Base-by-base conservation (phyloP, 768 basidiomycete genomes). In the Rhodosporidiobolus sp. region DNA sequence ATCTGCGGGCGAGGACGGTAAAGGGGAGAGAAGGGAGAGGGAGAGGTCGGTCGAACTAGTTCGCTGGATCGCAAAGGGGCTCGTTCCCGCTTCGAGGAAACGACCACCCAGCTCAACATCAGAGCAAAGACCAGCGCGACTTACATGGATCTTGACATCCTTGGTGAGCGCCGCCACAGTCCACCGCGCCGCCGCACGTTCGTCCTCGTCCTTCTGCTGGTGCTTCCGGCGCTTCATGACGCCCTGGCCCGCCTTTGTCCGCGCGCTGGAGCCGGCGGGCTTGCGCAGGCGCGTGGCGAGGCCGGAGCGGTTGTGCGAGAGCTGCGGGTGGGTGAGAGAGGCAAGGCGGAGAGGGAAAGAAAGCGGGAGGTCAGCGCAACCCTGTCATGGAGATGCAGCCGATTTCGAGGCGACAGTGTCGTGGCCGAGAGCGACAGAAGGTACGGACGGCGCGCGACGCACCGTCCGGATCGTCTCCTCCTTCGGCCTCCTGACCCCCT, bases 1-100 rank as follows among this genome's bases (percentile, higher is more conserved):
- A 90, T 69, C 70, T 67, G 60, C 32, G 46, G 0, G 34, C 7
- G 26, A 1, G 26, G 10, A 12, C 8, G 22, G 50, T 5, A 17
- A 17, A 19, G 46, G 17, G n/a, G n/a, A n/a, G 46, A 17, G 38
- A 17, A 48, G 46, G 17, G 17, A 48, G 46, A 14, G 35, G 16
- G 16, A 26, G 24, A n/a, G n/a, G n/a, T n/a, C n/a, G n/a, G n/a
- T n/a, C n/a, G n/a, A n/a, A n/a, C n/a, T n/a, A n/a, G n/a, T n/a
- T n/a, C n/a, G n/a, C n/a, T n/a, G n/a, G n/a, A n/a, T n/a, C n/a
- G n/a, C n/a, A n/a, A n/a, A n/a, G n/a, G n/a, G n/a, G n/a, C n/a
- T n/a, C n/a, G n/a, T n/a, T n/a, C n/a, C n/a, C n/a, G n/a, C n/a
- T n/a, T n/a, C n/a, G n/a, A n/a, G n/a, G n/a, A n/a, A n/a, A n/a